Evolutionary conservation across 192 early-diverging fungal genomes (phyloP), one percentile per base, ranked within the genome.

Genomic region (Backusella tarrabulga): DNA sequence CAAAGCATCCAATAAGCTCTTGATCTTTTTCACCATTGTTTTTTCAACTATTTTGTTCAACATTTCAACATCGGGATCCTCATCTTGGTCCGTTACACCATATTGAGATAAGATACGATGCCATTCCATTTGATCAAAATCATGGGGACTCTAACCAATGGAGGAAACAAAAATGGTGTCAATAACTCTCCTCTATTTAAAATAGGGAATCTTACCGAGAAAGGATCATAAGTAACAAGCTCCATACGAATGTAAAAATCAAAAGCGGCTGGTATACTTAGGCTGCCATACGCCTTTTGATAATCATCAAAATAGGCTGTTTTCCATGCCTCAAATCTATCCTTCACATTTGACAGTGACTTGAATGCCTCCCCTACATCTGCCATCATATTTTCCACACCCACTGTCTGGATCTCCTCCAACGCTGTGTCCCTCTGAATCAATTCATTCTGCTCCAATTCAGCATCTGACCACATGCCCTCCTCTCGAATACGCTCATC

Each of bases 211-310:
- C 72, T 71, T 72, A 84, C 85, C 46, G 76, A 70, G 36, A 88
- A 83, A 7, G 89, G 85, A 75, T 88, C 81, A 85, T 87, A 90
- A 0, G 84, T 73, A 21, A 88, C 77, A 6, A 87, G 74, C 69
- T 90, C 86, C 34, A 81, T 80, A n/a, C 89, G 83, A 8, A 90
- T 72, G 70, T 83, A 88, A 56, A 90, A 85, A 50, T 88, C 87
- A 83, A 90, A 90, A 8, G 87, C 89, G 7, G 81, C 76, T 0
- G 89, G 86, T 76, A 90, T 42, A 36, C 86, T 80, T 0, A 90
- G 77, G 0, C 85, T 85, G 14, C 89, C 89, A 77, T 86, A 90
- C 0, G 89, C 89, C 63, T 88, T 88, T 44, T 74, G 73, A 74
- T 90, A 90, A 68, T 90, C 89, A 38, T 84, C 85, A 52, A 76